Conservation (phyloP, 2,329 filamentous ascomycete species). For the Polytolypa hystricis region DNA sequence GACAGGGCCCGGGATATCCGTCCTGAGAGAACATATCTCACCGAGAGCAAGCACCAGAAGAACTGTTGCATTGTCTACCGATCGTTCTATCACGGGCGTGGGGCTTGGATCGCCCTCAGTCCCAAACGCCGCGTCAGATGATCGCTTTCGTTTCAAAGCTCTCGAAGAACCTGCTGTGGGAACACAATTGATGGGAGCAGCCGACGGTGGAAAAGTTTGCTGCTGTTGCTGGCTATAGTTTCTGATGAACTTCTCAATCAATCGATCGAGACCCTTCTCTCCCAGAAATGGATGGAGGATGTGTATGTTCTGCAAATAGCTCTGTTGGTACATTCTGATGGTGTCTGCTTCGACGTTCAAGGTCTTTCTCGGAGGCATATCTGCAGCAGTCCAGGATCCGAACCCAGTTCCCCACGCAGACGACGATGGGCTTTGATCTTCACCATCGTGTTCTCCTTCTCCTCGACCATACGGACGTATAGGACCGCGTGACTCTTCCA, state of each 20-base stretch:
- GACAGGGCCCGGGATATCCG: slow-evolving; percentile 44
- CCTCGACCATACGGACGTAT: slow-evolving; percentile 68
- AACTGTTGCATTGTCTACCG: slow-evolving; percentile 69
- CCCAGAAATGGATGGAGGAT: slow-evolving; percentile 55
- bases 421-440: slow-evolving; percentile 34
- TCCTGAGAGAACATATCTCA: slow-evolving; percentile 56
- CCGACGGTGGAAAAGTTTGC: background rate
- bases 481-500: slow-evolving; percentile 62
- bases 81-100: slow-evolving; percentile 37
- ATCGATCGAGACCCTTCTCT: slow-evolving; percentile 38
- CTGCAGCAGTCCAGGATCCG: slow-evolving; percentile 23
- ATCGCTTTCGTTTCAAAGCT: slow-evolving; percentile 13
- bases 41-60: slow-evolving; percentile 76
- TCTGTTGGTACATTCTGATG: slow-evolving; percentile 40
- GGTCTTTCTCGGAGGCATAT: slow-evolving; percentile 39
- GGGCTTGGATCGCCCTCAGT: background rate
- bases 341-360: slow-evolving; percentile 44
- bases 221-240: slow-evolving; percentile 33
- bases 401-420: slow-evolving; percentile 43
- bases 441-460: slow-evolving; percentile 52
- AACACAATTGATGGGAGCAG: background rate
- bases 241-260: slow-evolving; percentile 42
- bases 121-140: slow-evolving; percentile 7
- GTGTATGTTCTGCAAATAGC: slow-evolving; percentile 51
- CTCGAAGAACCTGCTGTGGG: background rate